A percentile compares a stretch with the other conserved stretches of the same genome.
Evolutionary conservation across 2,329 filamentous ascomycete species (phyloP).

Genomic region (Colletotrichum costaricense): DNA sequence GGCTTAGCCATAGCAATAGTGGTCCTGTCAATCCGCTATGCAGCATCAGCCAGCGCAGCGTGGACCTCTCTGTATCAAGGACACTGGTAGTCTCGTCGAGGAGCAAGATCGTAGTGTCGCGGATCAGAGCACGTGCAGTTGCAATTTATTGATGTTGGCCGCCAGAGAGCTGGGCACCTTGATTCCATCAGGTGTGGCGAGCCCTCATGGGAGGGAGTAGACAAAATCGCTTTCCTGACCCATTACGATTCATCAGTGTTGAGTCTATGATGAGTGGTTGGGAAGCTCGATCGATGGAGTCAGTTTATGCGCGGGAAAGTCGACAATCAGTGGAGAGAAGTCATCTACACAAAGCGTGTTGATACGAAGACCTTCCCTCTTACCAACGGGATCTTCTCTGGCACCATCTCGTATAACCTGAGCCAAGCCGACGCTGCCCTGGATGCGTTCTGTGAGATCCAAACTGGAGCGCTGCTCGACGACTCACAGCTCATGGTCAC

Average conservation of each 20-base stretch:
- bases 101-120: conserved; percentile 72
- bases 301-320: no score
- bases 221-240: conserved; percentile 57
- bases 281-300: no score
- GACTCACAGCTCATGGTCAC: conserved; percentile 28
- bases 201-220: conserved; percentile 62
- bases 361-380: neutral
- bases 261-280: no score
- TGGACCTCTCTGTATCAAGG: conserved; percentile 75
- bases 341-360: no score
- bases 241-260: no score
- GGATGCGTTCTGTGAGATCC: conserved; percentile 37
- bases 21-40: conserved; percentile 17
- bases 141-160: conserved; percentile 78
- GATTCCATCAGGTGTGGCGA: conserved; percentile 69
- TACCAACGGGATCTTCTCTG: neutral
- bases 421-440: conserved; percentile 23
- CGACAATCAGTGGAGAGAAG: no score
- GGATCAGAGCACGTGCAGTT: conserved; percentile 75
- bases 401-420: conserved; percentile 2
- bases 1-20: conserved; percentile 33
- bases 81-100: conserved; percentile 78
- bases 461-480: conserved; percentile 38
- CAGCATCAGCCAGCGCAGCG: conserved; percentile 59
- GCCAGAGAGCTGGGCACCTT: conserved; percentile 56